Evolutionary conservation across 2,329 filamentous ascomycete genomes (phyloP).

Genomic region (Corniculantispora saksenae): DNA sequence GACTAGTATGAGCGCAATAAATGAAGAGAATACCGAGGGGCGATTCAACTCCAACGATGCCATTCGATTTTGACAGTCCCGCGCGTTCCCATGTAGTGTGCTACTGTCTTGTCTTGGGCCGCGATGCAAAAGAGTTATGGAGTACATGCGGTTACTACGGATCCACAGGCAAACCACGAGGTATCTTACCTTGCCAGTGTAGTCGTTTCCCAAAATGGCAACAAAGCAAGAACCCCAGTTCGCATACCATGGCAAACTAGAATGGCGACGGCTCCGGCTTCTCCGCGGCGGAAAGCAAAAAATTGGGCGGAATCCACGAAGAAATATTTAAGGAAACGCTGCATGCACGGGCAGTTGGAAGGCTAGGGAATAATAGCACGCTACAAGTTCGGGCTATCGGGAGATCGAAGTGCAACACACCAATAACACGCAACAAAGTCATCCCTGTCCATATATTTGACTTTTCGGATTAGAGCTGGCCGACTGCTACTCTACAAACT

Average conservation of each 20-base stretch:
- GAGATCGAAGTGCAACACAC: constrained; percentile 1
- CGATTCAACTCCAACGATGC: neutral
- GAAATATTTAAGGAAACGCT: neutral
- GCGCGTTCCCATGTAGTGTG: neutral
- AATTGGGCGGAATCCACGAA: neutral
- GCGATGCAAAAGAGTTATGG: neutral
- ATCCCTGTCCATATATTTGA: neutral
- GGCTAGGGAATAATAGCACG: neutral
- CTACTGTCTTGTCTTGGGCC: neutral
- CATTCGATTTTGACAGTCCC: neutral
- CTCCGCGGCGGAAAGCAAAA: neutral
- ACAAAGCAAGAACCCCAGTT: neutral
- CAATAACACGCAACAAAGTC: neutral
- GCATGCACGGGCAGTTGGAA: neutral
- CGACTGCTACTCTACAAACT: neutral
- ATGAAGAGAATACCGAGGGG: neutral
- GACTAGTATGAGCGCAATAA: neutral
- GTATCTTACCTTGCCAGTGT: constrained; percentile 8
- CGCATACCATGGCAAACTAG: neutral
- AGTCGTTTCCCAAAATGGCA: constrained; percentile 4
- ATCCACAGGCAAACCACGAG: constrained; percentile 4
- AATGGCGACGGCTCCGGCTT: neutral
- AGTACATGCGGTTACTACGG: neutral
- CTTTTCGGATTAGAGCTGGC: neutral
- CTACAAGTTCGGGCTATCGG: constrained; percentile 1